These are phyloP conservation scores for Neurospora sp. DNA, from an alignment of 2,329 filamentous ascomycete genomes.

Conservation along the genomic window DNA sequence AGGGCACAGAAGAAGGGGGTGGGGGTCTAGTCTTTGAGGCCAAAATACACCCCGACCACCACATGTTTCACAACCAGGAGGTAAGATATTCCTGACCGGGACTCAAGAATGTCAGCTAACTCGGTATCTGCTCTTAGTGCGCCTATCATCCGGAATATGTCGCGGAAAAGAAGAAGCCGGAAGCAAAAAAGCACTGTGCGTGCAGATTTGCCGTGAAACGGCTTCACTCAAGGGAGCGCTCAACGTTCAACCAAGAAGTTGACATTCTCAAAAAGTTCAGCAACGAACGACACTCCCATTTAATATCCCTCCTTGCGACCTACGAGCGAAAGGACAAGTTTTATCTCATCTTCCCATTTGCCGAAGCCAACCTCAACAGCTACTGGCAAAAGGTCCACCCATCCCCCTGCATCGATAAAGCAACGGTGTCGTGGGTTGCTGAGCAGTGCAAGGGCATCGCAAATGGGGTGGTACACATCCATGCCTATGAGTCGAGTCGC, in stretches of 20 bases:
- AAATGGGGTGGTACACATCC: conserved; percentile 6
- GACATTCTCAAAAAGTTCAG: conserved; percentile 14
- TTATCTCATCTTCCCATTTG: conserved; percentile 2
- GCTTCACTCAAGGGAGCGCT: conserved; percentile 2
- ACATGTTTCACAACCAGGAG: conserved; percentile 6
- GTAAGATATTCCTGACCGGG: no score
- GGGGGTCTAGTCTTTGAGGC: conserved; percentile 8
- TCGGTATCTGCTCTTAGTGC: no score
- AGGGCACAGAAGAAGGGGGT: conserved; percentile 1
- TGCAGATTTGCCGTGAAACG: conserved; percentile 7
- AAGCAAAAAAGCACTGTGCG: neutral
- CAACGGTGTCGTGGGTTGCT: conserved; percentile 6
- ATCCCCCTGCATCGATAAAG: no score
- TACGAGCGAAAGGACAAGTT: conserved; percentile 8
- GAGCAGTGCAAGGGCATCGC: conserved; percentile 11
- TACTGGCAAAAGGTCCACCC: conserved; percentile 5
- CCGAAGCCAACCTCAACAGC: conserved; percentile 7
- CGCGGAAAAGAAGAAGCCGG: no score
- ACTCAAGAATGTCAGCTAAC: no score
- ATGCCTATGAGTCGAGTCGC: conserved; percentile 4
- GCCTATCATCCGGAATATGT: no score
- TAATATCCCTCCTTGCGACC: conserved; percentile 13
- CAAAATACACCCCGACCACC: conserved; percentile 11
- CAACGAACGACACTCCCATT: conserved; percentile 6
- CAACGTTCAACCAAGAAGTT: conserved; percentile 10